Percentiles rank a stretch among this genome's conserved stretches.
Conservation (phyloP, 352 stramenopile species). For the Blastocystis sp. region DNA sequence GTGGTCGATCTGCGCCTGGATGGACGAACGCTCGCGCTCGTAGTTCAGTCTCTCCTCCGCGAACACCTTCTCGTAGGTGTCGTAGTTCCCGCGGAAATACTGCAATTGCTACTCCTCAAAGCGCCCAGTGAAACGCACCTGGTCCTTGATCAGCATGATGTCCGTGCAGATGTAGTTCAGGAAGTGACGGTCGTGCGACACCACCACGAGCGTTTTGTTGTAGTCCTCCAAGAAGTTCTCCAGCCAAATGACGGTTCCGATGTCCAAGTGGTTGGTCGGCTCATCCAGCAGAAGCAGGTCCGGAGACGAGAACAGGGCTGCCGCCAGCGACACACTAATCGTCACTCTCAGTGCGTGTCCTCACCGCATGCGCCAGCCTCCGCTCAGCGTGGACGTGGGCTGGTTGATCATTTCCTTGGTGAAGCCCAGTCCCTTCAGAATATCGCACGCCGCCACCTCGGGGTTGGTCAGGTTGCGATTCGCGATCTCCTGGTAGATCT, state of each 20-base stretch:
- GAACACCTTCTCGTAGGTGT: constrained; percentile 91
- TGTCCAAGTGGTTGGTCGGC: constrained; percentile 72
- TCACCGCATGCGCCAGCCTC: constrained; percentile 90
- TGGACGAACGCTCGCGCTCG: constrained; percentile 73
- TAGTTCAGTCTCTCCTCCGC: constrained; percentile 89
- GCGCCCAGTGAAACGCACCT: constrained; percentile 67
- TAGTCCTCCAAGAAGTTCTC: constrained; percentile 93
- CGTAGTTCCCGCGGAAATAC: constrained; percentile 97
- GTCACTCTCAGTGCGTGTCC: not conserved
- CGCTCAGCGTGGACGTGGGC: constrained; percentile 83
- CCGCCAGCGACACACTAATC: constrained; percentile 88
- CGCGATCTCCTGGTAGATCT: constrained; percentile 39
- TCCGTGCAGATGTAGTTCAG: constrained; percentile 94
- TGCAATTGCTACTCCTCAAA: constrained; percentile 81
- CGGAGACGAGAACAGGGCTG: constrained; percentile 91
- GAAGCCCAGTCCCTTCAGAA: constrained; percentile 90
- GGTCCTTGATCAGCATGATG: constrained; percentile 95
- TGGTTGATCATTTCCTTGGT: constrained; percentile 86
- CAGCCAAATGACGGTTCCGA: constrained; percentile 93
- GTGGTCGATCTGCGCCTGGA: constrained; percentile 73
- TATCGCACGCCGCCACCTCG: constrained; percentile 75
- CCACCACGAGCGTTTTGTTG: constrained; percentile 92
- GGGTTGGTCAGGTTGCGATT: constrained; percentile 11
- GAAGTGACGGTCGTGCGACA: constrained; percentile 98
- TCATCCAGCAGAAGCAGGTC: constrained; percentile 84